Conservation (phyloP, 1,139 yeast genomes). For the Blastobotrys ciferrii region DNA sequence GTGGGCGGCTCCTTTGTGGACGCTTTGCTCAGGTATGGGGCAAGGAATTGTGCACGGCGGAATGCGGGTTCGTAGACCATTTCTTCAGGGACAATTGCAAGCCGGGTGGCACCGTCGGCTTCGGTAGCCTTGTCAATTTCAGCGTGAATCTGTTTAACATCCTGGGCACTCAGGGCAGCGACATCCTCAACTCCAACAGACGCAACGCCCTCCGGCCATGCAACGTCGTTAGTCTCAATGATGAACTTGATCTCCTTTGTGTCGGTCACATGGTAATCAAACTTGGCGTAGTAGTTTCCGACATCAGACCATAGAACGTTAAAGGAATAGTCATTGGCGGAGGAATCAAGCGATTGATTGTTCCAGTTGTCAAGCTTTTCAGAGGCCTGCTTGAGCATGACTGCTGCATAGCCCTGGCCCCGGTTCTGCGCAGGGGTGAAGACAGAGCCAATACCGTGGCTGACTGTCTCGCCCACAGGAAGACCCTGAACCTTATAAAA, state of each 20-base stretch:
- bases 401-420: conserved; percentile 62
- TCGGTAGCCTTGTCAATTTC: conserved; percentile 31
- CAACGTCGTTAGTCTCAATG: conserved; percentile 15
- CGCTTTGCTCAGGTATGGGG: conserved; percentile 24
- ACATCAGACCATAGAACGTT: conserved; percentile 67
- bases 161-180: conserved; percentile 35
- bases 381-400: conserved; percentile 48
- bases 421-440: conserved; percentile 57
- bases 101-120: conserved; percentile 10
- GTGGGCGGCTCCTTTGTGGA: conserved; percentile 20
- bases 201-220: conserved; percentile 27
- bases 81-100: conserved; percentile 16
- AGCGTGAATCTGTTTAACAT: conserved; percentile 31
- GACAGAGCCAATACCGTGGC: conserved; percentile 64
- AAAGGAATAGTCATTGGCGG: conserved; percentile 41
- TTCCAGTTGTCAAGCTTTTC: conserved; percentile 40
- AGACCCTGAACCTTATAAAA: conserved; percentile 31
- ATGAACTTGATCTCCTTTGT: conserved; percentile 29
- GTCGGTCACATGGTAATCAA: conserved; percentile 51
- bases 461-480: conserved; percentile 36
- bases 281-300: conserved; percentile 60
- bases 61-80: conserved; percentile 30
- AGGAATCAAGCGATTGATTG: conserved; percentile 36
- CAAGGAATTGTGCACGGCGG: conserved; percentile 38
- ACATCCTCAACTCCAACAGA: conserved; percentile 38